A percentile compares a stretch with the other conserved stretches of the same genome.
Evolutionary conservation across 208 protist genomes (phyloP).

Genomic region (Vickermania ingenoplastis): DNA sequence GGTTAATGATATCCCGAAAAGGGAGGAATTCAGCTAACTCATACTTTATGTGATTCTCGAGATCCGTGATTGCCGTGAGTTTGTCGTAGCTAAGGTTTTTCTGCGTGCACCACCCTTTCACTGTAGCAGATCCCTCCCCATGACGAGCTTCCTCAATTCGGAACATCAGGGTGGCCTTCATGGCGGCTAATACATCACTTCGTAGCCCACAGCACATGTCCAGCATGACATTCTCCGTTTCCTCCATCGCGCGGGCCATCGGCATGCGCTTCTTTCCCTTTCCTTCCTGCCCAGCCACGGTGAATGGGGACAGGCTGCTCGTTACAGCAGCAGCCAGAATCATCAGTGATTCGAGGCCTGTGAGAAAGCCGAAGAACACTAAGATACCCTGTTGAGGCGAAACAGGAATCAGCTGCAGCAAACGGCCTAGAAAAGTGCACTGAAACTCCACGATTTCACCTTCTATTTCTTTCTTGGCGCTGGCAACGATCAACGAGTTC

Average conservation of each 20-base stretch:
- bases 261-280: background rate
- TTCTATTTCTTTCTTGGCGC: conserved; percentile 17
- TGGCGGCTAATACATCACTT: background rate
- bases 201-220: background rate
- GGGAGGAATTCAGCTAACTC: conserved; percentile 26
- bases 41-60: conserved; percentile 34
- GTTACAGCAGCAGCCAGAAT: conserved; percentile 56
- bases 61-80: conserved; percentile 20
- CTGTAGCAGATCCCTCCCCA: conserved; percentile 1
- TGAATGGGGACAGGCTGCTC: conserved; percentile 35
- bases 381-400: conserved; percentile 23
- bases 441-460: conserved; percentile 20
- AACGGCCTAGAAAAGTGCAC: conserved; percentile 30
- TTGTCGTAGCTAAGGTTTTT: conserved; percentile 19
- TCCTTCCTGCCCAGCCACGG: conserved; percentile 7
- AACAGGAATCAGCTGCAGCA: conserved; percentile 34
- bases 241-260: conserved; percentile 52
- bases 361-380: conserved; percentile 28
- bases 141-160: conserved; percentile 18
- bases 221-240: conserved; percentile 42
- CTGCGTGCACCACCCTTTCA: conserved; percentile 15
- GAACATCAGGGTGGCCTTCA: conserved; percentile 21
- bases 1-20: conserved; percentile 20
- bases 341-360: conserved; percentile 13
- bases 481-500: conserved; percentile 18